These are phyloP conservation scores for Dictyophora rubrovolvata DNA, from an alignment of 768 basidiomycete genomes.

Conservation along the genomic window DNA sequence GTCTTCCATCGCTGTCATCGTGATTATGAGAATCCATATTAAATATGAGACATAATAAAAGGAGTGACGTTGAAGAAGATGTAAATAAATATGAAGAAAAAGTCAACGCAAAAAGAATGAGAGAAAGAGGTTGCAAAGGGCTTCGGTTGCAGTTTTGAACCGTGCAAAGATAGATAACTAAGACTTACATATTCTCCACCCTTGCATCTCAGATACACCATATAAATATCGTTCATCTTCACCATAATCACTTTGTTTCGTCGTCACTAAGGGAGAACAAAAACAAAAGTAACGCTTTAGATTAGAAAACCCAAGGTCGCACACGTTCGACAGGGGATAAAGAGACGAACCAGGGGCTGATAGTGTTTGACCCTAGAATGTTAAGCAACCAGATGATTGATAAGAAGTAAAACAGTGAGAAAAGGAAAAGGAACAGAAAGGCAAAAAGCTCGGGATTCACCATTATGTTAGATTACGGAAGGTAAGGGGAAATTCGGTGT, in stretches of 20 bases:
- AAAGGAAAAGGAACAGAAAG: neutral
- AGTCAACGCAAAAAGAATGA: neutral
- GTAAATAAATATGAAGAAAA: neutral
- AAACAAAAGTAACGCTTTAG: conserved; percentile 8
- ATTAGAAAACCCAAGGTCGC: conserved; percentile 2
- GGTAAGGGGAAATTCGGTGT: neutral
- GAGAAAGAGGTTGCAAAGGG: conserved; percentile 3
- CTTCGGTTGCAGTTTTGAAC: neutral
- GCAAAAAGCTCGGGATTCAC: neutral
- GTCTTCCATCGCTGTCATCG: conserved; percentile 84
- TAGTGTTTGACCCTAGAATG: conserved; percentile 70
- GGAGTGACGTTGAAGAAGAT: neutral
- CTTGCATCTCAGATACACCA: conserved; percentile 94
- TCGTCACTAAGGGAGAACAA: conserved; percentile 44
- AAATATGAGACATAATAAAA: neutral
- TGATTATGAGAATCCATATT: no score
- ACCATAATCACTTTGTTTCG: conserved; percentile 70
- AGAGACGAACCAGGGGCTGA: conserved; percentile 58
- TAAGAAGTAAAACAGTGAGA: neutral
- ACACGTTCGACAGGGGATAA: neutral
- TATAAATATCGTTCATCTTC: conserved; percentile 61
- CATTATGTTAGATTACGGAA: conserved; percentile 1
- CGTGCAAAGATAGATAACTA: neutral
- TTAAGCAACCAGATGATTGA: neutral
- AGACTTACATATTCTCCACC: conserved; percentile 92